These are phyloP conservation scores for Cordia subcordata DNA, from an alignment of 257 asterid genomes.

Conservation along the genomic window DNA sequence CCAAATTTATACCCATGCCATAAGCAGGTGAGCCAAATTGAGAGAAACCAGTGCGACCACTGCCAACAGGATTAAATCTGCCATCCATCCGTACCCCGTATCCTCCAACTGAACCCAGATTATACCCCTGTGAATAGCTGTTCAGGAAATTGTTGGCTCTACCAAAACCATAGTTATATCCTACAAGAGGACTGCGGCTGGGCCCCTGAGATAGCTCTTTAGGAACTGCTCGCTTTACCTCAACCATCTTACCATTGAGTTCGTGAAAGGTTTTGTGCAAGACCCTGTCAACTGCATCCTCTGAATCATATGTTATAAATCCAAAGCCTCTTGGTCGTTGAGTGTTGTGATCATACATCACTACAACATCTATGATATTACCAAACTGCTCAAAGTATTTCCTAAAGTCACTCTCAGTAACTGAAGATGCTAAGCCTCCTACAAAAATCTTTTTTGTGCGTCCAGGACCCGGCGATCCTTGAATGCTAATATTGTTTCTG, in stretches of 20 bases:
- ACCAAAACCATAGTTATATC: slow-evolving; percentile 49
- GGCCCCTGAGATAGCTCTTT: slow-evolving; percentile 73
- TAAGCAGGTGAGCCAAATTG: slow-evolving; percentile 34
- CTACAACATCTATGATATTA: slow-evolving; percentile 60
- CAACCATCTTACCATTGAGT: slow-evolving; percentile 75
- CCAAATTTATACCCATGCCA: slow-evolving; percentile 59
- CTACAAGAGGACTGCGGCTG: slow-evolving; percentile 54
- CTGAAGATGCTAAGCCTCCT: slow-evolving; percentile 85
- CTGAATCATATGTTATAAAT: slow-evolving; percentile 69
- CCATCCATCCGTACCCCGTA: slow-evolving; percentile 66
- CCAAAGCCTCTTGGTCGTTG: slow-evolving; percentile 87
- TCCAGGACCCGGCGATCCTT: slow-evolving; percentile 71
- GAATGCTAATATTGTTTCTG: slow-evolving; percentile 56
- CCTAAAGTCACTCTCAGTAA: slow-evolving; percentile 69
- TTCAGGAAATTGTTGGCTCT: slow-evolving; percentile 55
- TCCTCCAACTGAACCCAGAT: slow-evolving; percentile 49
- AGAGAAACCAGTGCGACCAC: slow-evolving; percentile 30
- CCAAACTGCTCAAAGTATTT: slow-evolving; percentile 78
- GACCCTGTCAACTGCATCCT: slow-evolving; percentile 74
- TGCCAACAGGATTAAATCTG: slow-evolving; percentile 53
- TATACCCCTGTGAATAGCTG: slow-evolving; percentile 30
- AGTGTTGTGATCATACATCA: slow-evolving; percentile 85
- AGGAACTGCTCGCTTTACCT: slow-evolving; percentile 80
- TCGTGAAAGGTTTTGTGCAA: slow-evolving; percentile 75
- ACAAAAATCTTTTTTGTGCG: slow-evolving; percentile 87